Percentiles rank a stretch among this genome's conserved stretches.
phyloP scores from a whole-genome alignment of 257 asterid species.

The Nicotiana attenuata region DNA sequence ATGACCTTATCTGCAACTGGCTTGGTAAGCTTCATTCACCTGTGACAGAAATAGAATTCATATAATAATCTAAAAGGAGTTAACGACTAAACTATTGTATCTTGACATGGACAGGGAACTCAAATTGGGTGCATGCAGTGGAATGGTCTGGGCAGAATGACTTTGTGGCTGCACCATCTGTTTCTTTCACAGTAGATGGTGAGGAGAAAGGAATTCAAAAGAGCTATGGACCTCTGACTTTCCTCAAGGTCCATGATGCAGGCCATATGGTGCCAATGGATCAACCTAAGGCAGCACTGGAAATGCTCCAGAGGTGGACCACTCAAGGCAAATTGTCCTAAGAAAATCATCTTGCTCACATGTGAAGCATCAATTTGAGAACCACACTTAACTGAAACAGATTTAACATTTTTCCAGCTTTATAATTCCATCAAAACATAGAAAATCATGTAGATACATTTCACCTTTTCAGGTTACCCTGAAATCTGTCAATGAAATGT shows the following conservation, averaged over 20 bases:
- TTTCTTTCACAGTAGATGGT: slow-evolving; percentile 44
- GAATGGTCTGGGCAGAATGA: slow-evolving; percentile 52
- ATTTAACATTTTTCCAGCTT: background rate
- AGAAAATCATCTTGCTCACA: background rate
- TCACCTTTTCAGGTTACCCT: background rate
- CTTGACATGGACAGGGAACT: slow-evolving; percentile 48
- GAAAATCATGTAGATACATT: slow-evolving; percentile 7
- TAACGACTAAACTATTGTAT: background rate
- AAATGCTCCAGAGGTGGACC: slow-evolving; percentile 64
- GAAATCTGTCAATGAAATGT: background rate
- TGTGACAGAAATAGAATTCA: background rate
- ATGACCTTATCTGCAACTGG: slow-evolving; percentile 79
- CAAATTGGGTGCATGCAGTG: slow-evolving; percentile 63
- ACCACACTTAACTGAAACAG: slow-evolving; percentile 1
- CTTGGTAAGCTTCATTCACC: slow-evolving; percentile 35
- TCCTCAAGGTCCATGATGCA: slow-evolving; percentile 58
- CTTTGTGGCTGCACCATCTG: slow-evolving; percentile 29
- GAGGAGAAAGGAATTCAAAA: slow-evolving; percentile 43
- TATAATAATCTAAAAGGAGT: background rate
- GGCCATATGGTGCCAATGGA: slow-evolving; percentile 91
- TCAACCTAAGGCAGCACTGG: slow-evolving; percentile 59
- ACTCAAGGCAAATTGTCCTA: slow-evolving; percentile 21
- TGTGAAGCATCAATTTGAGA: slow-evolving; percentile 10
- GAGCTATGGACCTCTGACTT: slow-evolving; percentile 50
- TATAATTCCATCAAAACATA: background rate